Evolutionary conservation across 176 grass and related monocot species (phyloP), one percentile per base, ranked within the genome.

Genomic region (Typha latifolia): DNA sequence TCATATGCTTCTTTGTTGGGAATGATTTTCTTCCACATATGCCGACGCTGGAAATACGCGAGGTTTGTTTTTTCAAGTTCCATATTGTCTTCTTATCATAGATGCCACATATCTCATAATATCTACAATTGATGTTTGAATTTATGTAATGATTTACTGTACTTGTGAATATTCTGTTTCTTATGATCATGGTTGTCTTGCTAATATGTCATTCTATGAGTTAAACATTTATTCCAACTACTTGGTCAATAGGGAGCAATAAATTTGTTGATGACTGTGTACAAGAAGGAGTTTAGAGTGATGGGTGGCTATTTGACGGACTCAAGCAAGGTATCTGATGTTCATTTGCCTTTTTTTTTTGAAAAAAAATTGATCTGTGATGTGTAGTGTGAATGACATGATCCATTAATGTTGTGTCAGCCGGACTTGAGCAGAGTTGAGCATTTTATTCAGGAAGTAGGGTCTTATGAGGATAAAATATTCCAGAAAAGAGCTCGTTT

Each of bases 21-120:
- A 99, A 99, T 71, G 94, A 99, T 86, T 99, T 99, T 90, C 94
- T 99, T 64, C 94, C 94, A 49, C 94, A 99, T 49, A 99, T 99
- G 94, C 94, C 94, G 13, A 99, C 94, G 21, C 65, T 93, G 68
- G 94, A 99, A 83, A 93, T 99, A 48, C 94, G 94, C 69, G 94
- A 93, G 94, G 94, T 99, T 76, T 74, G 83, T 67, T 80, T 50
- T 49, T 19, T 57, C 1, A 23, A 21, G 53, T 59, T 59, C 16
- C 49, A 7, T 66, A 51, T 66, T 27, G 14, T 12, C 27, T 32
- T 19, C 49, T 51, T 62, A 14, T 19, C 0, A 19, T 43, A 24
- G 13, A 18, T 49, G 11, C 19, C 9, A 64, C 16, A 10, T 49
- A 1, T 49, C 8, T 49, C 49, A 13, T 12, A 48, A 62, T 14